Evolutionary conservation across 441 rosid species (phyloP).

Genomic region (Populus trichocarpa): DNA sequence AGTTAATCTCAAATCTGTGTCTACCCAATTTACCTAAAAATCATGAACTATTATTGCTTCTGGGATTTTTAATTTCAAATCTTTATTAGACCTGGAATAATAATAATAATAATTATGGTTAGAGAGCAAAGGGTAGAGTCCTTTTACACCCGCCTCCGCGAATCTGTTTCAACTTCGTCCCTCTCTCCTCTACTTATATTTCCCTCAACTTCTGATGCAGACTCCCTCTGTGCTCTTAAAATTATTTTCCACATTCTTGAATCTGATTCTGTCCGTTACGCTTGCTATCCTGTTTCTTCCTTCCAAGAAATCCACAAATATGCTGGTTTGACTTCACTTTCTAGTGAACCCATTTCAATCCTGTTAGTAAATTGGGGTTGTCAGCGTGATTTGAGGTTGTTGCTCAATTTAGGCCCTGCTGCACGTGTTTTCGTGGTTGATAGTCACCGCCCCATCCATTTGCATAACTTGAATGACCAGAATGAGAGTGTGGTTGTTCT

Average conservation of each 20-base stretch:
- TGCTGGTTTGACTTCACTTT: conserved; percentile 49
- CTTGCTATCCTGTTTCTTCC: conserved; percentile 92
- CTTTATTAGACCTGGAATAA: background rate
- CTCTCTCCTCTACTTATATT: conserved; percentile 71
- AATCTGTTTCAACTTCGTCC: conserved; percentile 53
- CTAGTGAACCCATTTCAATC: conserved; percentile 47
- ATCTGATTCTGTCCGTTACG: conserved; percentile 85
- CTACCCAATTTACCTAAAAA: background rate
- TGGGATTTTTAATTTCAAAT: conserved; percentile 1
- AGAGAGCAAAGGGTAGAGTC: conserved; percentile 64
- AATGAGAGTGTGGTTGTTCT: conserved; percentile 82
- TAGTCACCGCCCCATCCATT: conserved; percentile 89
- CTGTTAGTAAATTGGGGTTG: conserved; percentile 88
- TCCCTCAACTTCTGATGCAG: conserved; percentile 89
- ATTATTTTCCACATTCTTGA: conserved; percentile 73
- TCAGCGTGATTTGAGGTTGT: conserved; percentile 65
- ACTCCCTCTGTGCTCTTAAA: conserved; percentile 83
- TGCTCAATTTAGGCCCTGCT: conserved; percentile 52
- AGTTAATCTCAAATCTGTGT: background rate
- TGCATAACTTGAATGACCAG: conserved; percentile 70
- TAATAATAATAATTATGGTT: conserved; percentile 48
- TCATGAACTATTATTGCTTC: background rate
- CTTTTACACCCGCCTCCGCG: conserved; percentile 70
- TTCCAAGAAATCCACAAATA: conserved; percentile 72
- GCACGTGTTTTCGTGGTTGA: conserved; percentile 80